Evolutionary conservation across 805 yeast genomes (phyloP).

Genomic region (Lipomyces kockii): DNA sequence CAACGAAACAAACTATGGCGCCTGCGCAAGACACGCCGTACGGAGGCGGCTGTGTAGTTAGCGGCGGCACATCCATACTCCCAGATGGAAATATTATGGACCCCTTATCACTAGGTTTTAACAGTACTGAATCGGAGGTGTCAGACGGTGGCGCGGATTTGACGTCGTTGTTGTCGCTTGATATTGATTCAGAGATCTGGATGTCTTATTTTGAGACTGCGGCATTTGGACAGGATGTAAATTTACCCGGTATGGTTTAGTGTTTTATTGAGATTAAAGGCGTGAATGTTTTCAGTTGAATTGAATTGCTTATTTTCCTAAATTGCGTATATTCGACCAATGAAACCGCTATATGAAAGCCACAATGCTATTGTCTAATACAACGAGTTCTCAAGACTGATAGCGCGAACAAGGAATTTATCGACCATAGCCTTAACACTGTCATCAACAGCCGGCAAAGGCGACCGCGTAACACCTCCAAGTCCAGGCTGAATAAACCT

Average conservation of each 20-base stretch:
- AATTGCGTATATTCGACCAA: too few species aligned
- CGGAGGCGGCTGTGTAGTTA: not conserved
- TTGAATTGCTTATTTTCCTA: too few species aligned
- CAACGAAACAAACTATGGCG: not conserved
- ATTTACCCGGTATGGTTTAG: not conserved
- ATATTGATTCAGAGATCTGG: slow-evolving; percentile 30
- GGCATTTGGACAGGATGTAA: not conserved
- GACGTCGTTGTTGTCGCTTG: slow-evolving; percentile 29
- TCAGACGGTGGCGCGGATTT: slow-evolving; percentile 25
- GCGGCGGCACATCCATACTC: not conserved
- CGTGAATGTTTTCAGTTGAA: too few species aligned
- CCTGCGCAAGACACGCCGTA: not conserved
- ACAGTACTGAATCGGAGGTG: slow-evolving; percentile 9
- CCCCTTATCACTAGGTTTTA: not conserved
- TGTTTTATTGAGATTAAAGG: too few species aligned
- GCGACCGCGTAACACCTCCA: slow-evolving; percentile 33
- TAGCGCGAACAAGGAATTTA: slow-evolving; percentile 15
- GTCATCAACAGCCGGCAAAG: slow-evolving; percentile 30
- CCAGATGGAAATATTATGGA: slow-evolving; percentile 1
- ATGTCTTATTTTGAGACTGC: slow-evolving; percentile 2
- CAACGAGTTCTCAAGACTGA: slow-evolving; percentile 24
- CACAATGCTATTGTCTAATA: not conserved
- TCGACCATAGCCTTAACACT: slow-evolving; percentile 20
- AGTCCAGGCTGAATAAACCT: slow-evolving; percentile 24
- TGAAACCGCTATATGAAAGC: too few species aligned